Base-by-base conservation (phyloP, 495 filamentous ascomycete species). In the Penicillium silybi region DNA sequence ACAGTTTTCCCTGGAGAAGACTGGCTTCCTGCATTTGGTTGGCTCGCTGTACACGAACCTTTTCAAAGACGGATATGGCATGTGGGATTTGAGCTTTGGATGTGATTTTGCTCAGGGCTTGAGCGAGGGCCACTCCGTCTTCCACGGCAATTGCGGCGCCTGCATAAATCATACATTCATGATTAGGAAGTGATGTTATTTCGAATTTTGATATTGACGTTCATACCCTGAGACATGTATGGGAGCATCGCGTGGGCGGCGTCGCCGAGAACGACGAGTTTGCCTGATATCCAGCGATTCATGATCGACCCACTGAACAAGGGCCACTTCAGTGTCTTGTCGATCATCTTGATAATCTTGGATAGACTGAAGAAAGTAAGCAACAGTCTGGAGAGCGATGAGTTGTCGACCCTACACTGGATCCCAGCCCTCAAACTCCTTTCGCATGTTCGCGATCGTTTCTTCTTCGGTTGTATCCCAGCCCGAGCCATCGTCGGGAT, bases 211-310 rank as follows among this genome's bases (percentile, higher is more conserved):
- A n/a, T n/a, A 10, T 10, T 29, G 6, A 7, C 9, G 6, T 29
- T 29, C 26, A 10, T 38, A 59, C 66, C 70, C 59, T 74, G 67
- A 4, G 70, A 69, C 61, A 75, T 68, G 46, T 74, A 74, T 0
- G 72, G 69, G 6, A 76, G 56, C 73, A 79, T 76, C 0, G 75
- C 64, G 60, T 78, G 76, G 9, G 75, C 74, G 4, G 74, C 75
- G 48, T 80, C 76, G 15, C 75, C 65, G 0, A 78, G 32, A 8
- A 78, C 58, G 0, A 76, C 34, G 6, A 70, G 17, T 38, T 66
- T 70, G 6, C 55, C 54, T 8, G 50, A 53, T 11, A 62, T 41
- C 72, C 74, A 75, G 3, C 48, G 62, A 4, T n/a, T 0, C n/a
- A 79, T 56, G 1, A 59, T 48, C 1, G 46, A 42, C 3, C 60